phyloP scores from a whole-genome alignment of 306 rosid genomes.

The Vigna reflexopilosa region DNA sequence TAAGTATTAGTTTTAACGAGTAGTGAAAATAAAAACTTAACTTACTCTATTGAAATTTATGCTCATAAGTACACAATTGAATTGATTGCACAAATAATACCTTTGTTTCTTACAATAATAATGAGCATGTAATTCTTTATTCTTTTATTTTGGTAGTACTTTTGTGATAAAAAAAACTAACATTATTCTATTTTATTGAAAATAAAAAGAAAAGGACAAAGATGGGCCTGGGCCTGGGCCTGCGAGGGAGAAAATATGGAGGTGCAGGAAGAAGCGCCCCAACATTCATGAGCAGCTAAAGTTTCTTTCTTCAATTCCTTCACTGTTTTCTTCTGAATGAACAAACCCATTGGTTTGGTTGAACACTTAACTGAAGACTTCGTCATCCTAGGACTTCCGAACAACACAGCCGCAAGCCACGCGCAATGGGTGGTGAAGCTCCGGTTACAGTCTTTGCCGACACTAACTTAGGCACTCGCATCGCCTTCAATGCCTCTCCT shows the following conservation, averaged over 20 bases:
- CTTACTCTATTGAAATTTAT: no score
- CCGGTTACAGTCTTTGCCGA: constrained; percentile 68
- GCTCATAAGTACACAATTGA: no score
- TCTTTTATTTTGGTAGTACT: no score
- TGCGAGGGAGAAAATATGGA: no score
- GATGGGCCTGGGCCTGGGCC: background rate
- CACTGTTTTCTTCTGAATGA: background rate
- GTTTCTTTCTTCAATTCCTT: background rate
- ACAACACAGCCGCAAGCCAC: background rate
- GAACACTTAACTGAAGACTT: background rate
- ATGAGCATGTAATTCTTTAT: no score
- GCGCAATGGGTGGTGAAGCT: constrained; percentile 10
- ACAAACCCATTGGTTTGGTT: background rate
- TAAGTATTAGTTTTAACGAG: no score
- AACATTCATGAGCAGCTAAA: background rate
- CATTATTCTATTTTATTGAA: background rate
- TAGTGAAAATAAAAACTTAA: no score
- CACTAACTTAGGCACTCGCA: constrained; percentile 75
- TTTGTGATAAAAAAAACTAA: background rate
- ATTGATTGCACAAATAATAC: no score
- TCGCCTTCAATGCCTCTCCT: constrained; percentile 62
- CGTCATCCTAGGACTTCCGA: constrained; percentile 15
- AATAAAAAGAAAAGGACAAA: background rate
- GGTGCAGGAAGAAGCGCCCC: no score
- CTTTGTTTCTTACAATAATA: no score